Evolutionary conservation across 1,284 basidiomycete species (phyloP).

Genomic region (Ganoderma boninense): DNA sequence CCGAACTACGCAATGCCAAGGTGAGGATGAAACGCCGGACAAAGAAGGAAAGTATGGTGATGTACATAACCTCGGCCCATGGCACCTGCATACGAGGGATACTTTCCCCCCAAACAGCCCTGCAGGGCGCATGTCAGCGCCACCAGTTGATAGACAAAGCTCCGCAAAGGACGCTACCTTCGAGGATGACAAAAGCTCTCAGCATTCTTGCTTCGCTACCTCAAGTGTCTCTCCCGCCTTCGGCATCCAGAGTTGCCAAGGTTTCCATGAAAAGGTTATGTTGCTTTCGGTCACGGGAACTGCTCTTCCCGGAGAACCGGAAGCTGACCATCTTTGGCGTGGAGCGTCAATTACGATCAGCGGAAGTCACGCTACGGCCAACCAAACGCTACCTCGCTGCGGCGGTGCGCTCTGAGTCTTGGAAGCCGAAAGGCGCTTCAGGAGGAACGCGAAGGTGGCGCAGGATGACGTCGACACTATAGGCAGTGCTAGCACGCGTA

Average conservation of each 20-base stretch:
- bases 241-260: background rate
- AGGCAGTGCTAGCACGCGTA: background rate
- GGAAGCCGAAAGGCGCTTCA: background rate
- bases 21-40: background rate
- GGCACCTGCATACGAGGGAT: background rate
- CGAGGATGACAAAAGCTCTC: background rate
- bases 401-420: background rate
- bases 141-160: background rate
- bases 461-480: background rate
- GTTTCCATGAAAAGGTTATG: background rate
- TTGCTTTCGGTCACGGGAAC: background rate
- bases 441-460: background rate
- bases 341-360: background rate
- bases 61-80: background rate
- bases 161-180: background rate
- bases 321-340: background rate
- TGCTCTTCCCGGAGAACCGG: background rate
- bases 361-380: background rate
- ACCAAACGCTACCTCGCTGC: background rate
- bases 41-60: constrained; percentile 4
- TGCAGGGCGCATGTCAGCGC: background rate
- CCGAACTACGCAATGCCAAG: constrained; percentile 1
- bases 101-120: background rate
- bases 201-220: background rate
- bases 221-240: background rate